Percentiles rank a stretch among this genome's conserved stretches.
Evolutionary conservation across 805 yeast genomes (phyloP).

Genomic region (Pichia insulana): DNA sequence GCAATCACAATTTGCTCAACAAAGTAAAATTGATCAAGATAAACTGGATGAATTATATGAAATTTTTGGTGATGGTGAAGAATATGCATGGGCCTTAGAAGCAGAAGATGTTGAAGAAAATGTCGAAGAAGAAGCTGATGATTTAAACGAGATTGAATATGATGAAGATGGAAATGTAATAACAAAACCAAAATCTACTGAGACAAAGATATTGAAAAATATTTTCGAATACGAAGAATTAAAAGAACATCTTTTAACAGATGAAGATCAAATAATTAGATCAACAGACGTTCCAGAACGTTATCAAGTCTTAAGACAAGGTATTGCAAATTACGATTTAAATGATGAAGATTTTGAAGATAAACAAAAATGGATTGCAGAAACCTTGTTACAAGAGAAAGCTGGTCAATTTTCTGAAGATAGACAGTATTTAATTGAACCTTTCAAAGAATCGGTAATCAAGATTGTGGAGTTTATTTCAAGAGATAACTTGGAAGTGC

Average conservation of each 20-base stretch:
- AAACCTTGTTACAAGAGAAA: conserved; percentile 52
- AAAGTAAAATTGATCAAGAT: conserved; percentile 67
- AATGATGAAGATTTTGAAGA: conserved; percentile 56
- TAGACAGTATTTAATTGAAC: conserved; percentile 31
- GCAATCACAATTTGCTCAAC: conserved; percentile 24
- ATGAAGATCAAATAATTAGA: conserved; percentile 82
- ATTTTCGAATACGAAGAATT: conserved; percentile 93
- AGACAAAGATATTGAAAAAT: conserved; percentile 61
- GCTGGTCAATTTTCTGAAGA: conserved; percentile 33
- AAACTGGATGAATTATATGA: conserved; percentile 88
- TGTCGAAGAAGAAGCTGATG: conserved; percentile 44
- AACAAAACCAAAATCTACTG: conserved; percentile 24
- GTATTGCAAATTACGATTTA: conserved; percentile 60
- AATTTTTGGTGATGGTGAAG: conserved; percentile 94
- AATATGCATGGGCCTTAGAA: conserved; percentile 96
- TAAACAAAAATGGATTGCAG: conserved; percentile 79
- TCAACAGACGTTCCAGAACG: conserved; percentile 88
- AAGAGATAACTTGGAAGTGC: conserved; percentile 79
- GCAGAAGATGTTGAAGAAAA: conserved; percentile 65
- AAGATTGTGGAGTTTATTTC: conserved; percentile 64
- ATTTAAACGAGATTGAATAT: conserved; percentile 24
- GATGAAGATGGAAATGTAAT: conserved; percentile 29
- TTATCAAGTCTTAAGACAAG: conserved; percentile 66
- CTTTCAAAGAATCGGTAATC: conserved; percentile 59
- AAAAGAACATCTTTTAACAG: conserved; percentile 84